Evolutionary conservation across 2,329 filamentous ascomycete genomes (phyloP), one percentile per base, ranked within the genome.

Genomic region (Fusarium sp.): DNA sequence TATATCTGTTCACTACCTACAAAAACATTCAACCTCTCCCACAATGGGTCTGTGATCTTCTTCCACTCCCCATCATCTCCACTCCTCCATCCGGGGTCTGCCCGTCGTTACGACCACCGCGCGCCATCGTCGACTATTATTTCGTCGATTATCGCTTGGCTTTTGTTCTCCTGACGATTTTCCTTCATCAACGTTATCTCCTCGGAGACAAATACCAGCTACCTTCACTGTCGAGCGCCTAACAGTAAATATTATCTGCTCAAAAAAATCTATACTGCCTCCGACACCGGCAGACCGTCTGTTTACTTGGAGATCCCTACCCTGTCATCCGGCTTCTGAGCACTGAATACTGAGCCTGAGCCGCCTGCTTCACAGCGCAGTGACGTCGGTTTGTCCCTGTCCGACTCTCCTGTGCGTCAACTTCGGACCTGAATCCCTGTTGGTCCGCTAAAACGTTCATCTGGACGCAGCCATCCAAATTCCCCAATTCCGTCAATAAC

Each of bases 301-400:
- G 27, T 62, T 66, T 55, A 69, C 66, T 64, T 64, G 38, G 53
- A 49, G 55, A 67, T 65, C 70, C 66, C 54, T 72, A 46, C 54
- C 41, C 62, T 72, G 62, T 57, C 57, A 71, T 73, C 62, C 50
- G 65, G 56, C 57, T 41, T 56, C 22, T 58, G 50, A 57, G 60
- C 42, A 57, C 54, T 66, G 33, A 61, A 27, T 22, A 60, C 47
- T 59, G 46, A 72, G 63, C 63, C 42, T 53, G 46, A 72, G 57
- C 58, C 62, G 33, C 61, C 63, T 68, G 45, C 45, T 55, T 33
- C 50, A 59, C 59, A 44, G 64, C 46, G 46, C 50, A 60, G 70
- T 72, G 70, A 72, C 70, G 70, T 72, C 70, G 66, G 38, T 59
- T 49, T 67, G 62, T 52, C 49, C 55, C 46, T 70, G 54, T 27